These are phyloP conservation scores for Coelastrella sp. DNA, from an alignment of 139 green algal species.

Conservation along the genomic window DNA sequence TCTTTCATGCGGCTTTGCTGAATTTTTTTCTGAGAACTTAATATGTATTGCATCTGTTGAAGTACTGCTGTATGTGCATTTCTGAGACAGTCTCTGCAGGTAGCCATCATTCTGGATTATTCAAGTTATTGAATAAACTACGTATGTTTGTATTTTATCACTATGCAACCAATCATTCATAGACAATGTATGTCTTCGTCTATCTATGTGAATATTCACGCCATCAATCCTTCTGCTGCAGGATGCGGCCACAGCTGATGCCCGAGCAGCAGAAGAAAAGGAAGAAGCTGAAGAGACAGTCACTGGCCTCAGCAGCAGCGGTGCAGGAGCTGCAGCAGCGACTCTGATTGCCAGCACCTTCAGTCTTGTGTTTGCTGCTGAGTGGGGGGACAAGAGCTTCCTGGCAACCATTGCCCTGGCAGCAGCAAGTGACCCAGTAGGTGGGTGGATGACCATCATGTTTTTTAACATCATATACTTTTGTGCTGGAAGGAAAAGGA, in stretches of 20 bases:
- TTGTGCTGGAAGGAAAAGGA: not conserved
- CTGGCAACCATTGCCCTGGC: slow-evolving; percentile 97
- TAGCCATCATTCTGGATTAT: too few relatives aligned
- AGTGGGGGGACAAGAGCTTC: slow-evolving; percentile 99
- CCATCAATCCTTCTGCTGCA: slow-evolving; percentile 33
- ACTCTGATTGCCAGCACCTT: slow-evolving; percentile 89
- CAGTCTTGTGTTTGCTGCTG: slow-evolving; percentile 95
- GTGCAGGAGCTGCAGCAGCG: slow-evolving; percentile 7
- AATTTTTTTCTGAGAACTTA: too few relatives aligned
- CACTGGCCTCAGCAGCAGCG: slow-evolving; percentile 47
- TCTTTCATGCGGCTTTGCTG: too few relatives aligned
- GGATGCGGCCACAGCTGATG: slow-evolving; percentile 72
- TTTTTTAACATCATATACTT: not conserved
- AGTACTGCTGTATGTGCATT: not conserved
- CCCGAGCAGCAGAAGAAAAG: slow-evolving; percentile 80
- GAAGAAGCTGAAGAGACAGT: slow-evolving; percentile 74
- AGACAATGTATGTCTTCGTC: too few relatives aligned
- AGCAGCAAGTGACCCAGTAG: slow-evolving; percentile 70
- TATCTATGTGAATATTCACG: not conserved
- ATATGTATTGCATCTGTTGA: not conserved
- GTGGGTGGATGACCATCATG: slow-evolving; percentile 47
- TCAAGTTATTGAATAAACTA: too few relatives aligned
- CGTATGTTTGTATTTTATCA: too few relatives aligned
- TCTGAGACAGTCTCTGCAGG: too few relatives aligned
- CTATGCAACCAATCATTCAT: too few relatives aligned